phyloP scores from a whole-genome alignment of 768 basidiomycete species.

The Mycena metata region DNA sequence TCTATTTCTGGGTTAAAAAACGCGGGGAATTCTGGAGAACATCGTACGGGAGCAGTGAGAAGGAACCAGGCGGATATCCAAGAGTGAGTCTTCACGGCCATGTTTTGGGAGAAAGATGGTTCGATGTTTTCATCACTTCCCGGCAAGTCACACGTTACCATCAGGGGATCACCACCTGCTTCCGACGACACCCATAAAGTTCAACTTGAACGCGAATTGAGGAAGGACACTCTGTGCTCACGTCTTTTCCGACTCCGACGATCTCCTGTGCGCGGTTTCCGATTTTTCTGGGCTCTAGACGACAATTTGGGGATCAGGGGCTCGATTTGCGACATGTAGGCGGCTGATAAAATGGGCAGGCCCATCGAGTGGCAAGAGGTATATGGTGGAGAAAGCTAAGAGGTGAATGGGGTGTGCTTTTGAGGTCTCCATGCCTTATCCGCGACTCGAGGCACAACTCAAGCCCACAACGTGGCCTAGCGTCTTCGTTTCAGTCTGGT shows the following conservation, averaged over 20 bases:
- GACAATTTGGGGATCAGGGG: background rate
- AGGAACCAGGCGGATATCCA: conserved; percentile 82
- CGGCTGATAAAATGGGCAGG: conserved; percentile 49
- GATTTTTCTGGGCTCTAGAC: conserved; percentile 8
- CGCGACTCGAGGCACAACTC: conserved; percentile 1
- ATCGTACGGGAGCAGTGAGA: conserved; percentile 61
- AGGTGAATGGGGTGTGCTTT: background rate
- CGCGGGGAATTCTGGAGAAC: too few species aligned
- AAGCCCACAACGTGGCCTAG: conserved; percentile 23
- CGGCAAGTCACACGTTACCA: conserved; percentile 12
- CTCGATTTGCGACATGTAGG: conserved; percentile 42
- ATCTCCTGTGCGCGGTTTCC: conserved; percentile 9
- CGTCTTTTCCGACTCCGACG: conserved; percentile 14
- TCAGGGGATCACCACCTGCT: conserved; percentile 5
- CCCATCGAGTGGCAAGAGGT: conserved; percentile 31
- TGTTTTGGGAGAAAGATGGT: conserved; percentile 20
- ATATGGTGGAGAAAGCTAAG: conserved; percentile 12
- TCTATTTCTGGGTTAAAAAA: conserved; percentile 26
- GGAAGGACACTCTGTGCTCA: background rate
- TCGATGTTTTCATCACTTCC: background rate
- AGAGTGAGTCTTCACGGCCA: conserved; percentile 65
- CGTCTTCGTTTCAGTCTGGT: conserved; percentile 10
- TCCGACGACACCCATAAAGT: background rate
- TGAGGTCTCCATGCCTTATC: background rate
- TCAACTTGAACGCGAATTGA: background rate